Base-by-base conservation (phyloP, 163 green algal species). In the Chloromonas sp. region DNA sequence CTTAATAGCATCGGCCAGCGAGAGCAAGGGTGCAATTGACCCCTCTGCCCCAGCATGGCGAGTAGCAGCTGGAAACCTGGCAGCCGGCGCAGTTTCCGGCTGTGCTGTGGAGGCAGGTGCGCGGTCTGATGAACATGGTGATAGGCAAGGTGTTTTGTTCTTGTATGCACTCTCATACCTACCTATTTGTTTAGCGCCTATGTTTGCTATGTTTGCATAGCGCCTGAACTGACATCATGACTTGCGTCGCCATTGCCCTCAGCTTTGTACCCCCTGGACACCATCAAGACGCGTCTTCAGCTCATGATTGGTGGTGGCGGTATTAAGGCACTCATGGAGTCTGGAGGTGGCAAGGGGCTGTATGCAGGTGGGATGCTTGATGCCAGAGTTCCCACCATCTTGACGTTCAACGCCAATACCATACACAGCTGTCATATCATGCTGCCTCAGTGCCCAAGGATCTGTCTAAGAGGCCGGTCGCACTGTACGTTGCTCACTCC, bases 211-310 rank as follows among this genome's bases (percentile, higher is more conserved):
- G 57, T 15, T 5, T 78, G 58, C 36, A 8, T n/a, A 14, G 66
- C 70, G 15, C 11, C 13, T 14, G 1, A 60, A 80, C 78, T 70
- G 86, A 85, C 60, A 85, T 14, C 80, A 60, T 59, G 2, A 88
- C 15, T 61, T 61, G 82, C 70, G 71, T 81, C 0, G 61, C 14
- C 57, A 71, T 87, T 71, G 58, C 2, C 58, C 83, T 81, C 92
- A 94, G 95, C 93, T 0, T 90, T 99, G 58, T 99, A 98, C 89
- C 97, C 97, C 8, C 94, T 99, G 58, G 97, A 99, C 89, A 99
- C 97, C 13, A 98, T 99, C 91, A 99, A 99, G 90, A 99, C 97
- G 3, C 91, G 97, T 0, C 91, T 99, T 78, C 97, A 99, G 86
- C 91, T 93, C n/a, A 96, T 96, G 89, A 92, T 92, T 14, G 93